A percentile compares a stretch with the other conserved stretches of the same genome.
Evolutionary conservation across 768 basidiomycete species (phyloP).

Genomic region (Mycena crocata): DNA sequence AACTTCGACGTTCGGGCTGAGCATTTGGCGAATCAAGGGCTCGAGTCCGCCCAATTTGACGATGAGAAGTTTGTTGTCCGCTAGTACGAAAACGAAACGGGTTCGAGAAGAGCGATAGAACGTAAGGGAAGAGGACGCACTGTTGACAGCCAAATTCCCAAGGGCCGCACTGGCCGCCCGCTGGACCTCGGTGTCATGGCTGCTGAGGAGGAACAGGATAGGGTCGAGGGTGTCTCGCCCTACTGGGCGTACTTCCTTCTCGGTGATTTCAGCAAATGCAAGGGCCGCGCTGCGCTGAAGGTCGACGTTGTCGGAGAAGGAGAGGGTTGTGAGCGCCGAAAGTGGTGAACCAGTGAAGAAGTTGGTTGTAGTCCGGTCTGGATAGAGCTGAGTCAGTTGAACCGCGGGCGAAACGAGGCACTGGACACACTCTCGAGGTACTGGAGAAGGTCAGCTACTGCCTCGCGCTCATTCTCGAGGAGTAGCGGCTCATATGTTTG

Average conservation of each 20-base stretch:
- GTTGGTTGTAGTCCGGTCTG: slow-evolving; percentile 98
- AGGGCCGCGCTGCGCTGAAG: slow-evolving; percentile 97
- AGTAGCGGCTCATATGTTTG: slow-evolving; percentile 90
- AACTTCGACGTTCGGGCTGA: slow-evolving; percentile 98
- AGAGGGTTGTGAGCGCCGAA: slow-evolving; percentile 93
- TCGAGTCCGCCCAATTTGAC: slow-evolving; percentile 98
- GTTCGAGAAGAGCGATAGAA: slow-evolving; percentile 27
- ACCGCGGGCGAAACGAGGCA: slow-evolving; percentile 3
- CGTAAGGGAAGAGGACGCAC: slow-evolving; percentile 62
- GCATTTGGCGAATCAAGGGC: slow-evolving; percentile 98
- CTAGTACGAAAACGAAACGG: slow-evolving; percentile 54
- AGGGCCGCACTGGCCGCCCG: slow-evolving; percentile 97
- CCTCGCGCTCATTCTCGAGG: slow-evolving; percentile 94
- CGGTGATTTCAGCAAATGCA: slow-evolving; percentile 99
- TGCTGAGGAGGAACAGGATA: slow-evolving; percentile 95
- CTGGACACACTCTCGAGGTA: slow-evolving; percentile 91
- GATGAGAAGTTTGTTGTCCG: slow-evolving; percentile 98
- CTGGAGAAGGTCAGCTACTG: slow-evolving; percentile 96
- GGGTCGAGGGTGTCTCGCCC: slow-evolving; percentile 98
- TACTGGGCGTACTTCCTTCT: slow-evolving; percentile 98
- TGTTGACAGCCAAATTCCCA: slow-evolving; percentile 97
- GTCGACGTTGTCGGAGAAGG: slow-evolving; percentile 99
- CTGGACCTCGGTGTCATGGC: slow-evolving; percentile 99
- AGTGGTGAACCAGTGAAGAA: slow-evolving; percentile 97
- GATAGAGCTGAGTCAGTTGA: slow-evolving; percentile 18